Evolutionary conservation across 441 rosid species (phyloP).

Genomic region (Pelargonium cotyledonis): DNA sequence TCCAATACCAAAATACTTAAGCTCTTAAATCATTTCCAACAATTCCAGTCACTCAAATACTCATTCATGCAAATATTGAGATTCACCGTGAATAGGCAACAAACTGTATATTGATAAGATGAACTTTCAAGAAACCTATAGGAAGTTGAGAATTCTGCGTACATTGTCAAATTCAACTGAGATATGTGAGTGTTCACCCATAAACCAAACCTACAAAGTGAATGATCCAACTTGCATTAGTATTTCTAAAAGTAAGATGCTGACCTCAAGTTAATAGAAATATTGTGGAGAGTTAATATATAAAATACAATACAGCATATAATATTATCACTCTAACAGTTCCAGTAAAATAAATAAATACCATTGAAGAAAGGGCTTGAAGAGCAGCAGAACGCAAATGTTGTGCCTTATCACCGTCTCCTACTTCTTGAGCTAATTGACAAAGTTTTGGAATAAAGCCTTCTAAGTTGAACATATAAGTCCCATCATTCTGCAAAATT

Average conservation of each 20-base stretch:
- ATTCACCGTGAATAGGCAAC: conserved; percentile 5
- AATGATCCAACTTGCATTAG: neutral
- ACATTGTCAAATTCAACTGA: conserved; percentile 80
- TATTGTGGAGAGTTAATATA: conserved; percentile 3
- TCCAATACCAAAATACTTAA: neutral
- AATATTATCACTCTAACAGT: neutral
- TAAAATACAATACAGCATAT: conserved; percentile 8
- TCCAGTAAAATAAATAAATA: conserved; percentile 20
- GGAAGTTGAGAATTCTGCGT: conserved; percentile 27
- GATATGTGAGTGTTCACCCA: conserved; percentile 85
- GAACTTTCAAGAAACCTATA: conserved; percentile 8
- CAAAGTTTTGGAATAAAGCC: conserved; percentile 88
- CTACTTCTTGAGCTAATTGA: conserved; percentile 78
- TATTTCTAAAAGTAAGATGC: neutral
- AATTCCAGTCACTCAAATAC: neutral
- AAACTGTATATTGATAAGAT: conserved; percentile 11
- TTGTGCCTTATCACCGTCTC: conserved; percentile 60
- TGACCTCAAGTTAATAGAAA: neutral
- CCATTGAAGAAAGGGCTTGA: conserved; percentile 83
- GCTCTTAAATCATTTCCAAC: neutral
- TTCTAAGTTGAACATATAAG: conserved; percentile 89
- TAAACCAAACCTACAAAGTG: conserved; percentile 59
- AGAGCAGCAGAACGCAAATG: conserved; percentile 68
- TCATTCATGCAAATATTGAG: neutral
- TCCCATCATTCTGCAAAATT: conserved; percentile 50